phyloP scores from a whole-genome alignment of 441 rosid genomes.

The Manihot esculenta region DNA sequence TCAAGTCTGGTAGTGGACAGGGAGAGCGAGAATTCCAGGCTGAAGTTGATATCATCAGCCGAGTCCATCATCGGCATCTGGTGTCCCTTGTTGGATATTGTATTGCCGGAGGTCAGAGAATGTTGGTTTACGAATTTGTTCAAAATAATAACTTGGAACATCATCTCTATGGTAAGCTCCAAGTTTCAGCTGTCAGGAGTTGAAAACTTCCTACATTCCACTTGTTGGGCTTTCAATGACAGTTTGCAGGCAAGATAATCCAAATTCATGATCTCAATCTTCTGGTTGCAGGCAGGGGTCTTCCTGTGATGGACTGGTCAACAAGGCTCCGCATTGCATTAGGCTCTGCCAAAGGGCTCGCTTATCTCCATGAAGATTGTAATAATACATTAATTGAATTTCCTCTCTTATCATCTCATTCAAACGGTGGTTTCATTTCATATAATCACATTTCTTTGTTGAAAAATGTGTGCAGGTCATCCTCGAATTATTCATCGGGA shows the following conservation, averaged over 20 bases:
- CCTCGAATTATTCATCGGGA: constrained; percentile 91
- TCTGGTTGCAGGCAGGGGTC: constrained; percentile 48
- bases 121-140: constrained; percentile 92
- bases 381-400: constrained; percentile 19
- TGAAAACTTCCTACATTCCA: too few species aligned
- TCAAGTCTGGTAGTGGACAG: constrained; percentile 84
- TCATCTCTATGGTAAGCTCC: constrained; percentile 66
- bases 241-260: too few species aligned
- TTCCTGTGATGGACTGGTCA: constrained; percentile 77
- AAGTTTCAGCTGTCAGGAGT: too few species aligned
- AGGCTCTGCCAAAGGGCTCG: constrained; percentile 94
- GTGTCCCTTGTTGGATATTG: constrained; percentile 95
- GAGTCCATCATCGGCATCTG: constrained; percentile 91
- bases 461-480: constrained; percentile 54
- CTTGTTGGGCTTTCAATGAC: too few species aligned
- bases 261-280: too few species aligned
- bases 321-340: constrained; percentile 73
- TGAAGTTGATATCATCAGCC: constrained; percentile 90
- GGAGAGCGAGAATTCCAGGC: constrained; percentile 96
- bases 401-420: too few species aligned
- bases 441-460: not conserved
- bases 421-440: too few species aligned
- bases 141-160: constrained; percentile 74
- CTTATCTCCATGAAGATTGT: constrained; percentile 98
- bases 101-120: constrained; percentile 76